A percentile compares a stretch with the other conserved stretches of the same genome.
Conservation (phyloP, 2,329 filamentous ascomycete species). For the Xylaria sp. region DNA sequence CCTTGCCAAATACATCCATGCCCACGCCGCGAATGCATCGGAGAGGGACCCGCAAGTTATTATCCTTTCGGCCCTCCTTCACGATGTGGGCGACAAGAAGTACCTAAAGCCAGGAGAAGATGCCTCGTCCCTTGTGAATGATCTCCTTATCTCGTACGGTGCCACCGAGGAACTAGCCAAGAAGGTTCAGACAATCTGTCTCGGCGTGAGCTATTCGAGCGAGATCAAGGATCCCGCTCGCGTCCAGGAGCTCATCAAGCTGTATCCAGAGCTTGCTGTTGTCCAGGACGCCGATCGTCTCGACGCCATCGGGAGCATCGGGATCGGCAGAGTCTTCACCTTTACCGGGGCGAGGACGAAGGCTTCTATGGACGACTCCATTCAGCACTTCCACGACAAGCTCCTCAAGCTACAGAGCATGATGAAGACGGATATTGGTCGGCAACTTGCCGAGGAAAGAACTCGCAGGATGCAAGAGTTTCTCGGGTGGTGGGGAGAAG, state of each 20-base stretch:
- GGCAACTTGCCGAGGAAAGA: constrained; percentile 63
- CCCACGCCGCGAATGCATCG: constrained; percentile 47
- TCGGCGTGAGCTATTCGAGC: constrained; percentile 80
- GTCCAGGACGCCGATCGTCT: constrained; percentile 93
- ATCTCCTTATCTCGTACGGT: constrained; percentile 67
- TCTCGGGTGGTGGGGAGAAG: constrained; percentile 68
- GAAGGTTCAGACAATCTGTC: constrained; percentile 77
- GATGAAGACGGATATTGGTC: constrained; percentile 72
- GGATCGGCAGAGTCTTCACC: constrained; percentile 81
- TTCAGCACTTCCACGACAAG: constrained; percentile 83
- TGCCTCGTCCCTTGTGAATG: constrained; percentile 64
- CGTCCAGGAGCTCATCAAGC: constrained; percentile 69
- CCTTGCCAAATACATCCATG: constrained; percentile 75
- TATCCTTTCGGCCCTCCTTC: constrained; percentile 78
- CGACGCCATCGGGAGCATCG: constrained; percentile 90
- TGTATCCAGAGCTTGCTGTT: constrained; percentile 79
- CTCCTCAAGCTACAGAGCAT: constrained; percentile 71
- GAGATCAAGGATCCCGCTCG: constrained; percentile 74
- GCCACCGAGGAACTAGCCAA: constrained; percentile 68
- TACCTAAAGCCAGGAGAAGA: constrained; percentile 72
- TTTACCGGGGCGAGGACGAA: constrained; percentile 74
- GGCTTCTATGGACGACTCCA: constrained; percentile 69
- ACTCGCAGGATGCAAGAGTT: constrained; percentile 64
- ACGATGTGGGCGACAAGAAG: constrained; percentile 90
- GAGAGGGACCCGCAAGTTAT: constrained; percentile 65